These are phyloP conservation scores for Suhomyces ambrosiae DNA, from an alignment of 1,139 yeast genomes.

Conservation along the genomic window DNA sequence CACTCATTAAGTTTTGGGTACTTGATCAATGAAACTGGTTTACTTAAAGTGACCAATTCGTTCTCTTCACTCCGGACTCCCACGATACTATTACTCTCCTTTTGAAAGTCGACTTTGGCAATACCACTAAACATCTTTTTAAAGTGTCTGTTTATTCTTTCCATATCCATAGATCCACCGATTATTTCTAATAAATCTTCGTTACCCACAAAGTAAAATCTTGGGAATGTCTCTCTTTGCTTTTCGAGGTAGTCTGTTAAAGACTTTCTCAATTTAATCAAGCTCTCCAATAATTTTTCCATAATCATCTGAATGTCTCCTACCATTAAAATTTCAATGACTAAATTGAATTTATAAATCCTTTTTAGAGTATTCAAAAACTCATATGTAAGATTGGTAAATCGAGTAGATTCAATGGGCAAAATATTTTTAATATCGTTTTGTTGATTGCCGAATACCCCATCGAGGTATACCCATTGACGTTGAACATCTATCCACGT, in stretches of 20 bases:
- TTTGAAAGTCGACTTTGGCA: slow-evolving; percentile 43
- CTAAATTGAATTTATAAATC: slow-evolving; percentile 52
- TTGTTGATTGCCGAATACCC: slow-evolving; percentile 62
- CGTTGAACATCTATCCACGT: slow-evolving; percentile 83
- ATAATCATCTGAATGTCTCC: slow-evolving; percentile 53
- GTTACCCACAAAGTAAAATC: slow-evolving; percentile 88
- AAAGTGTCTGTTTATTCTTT: slow-evolving; percentile 59
- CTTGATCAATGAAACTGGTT: slow-evolving; percentile 48
- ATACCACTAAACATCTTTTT: slow-evolving; percentile 76
- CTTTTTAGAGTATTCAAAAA: slow-evolving; percentile 54
- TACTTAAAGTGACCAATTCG: slow-evolving; percentile 51
- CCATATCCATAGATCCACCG: slow-evolving; percentile 68
- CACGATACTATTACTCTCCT: slow-evolving; percentile 37
- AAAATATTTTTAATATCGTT: slow-evolving; percentile 61
- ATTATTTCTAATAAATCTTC: slow-evolving; percentile 84
- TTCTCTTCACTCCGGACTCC: slow-evolving; percentile 65
- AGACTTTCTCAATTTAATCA: slow-evolving; percentile 63
- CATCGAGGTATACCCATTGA: slow-evolving; percentile 87
- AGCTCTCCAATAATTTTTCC: slow-evolving; percentile 55
- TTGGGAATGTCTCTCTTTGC: slow-evolving; percentile 75
- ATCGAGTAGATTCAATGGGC: slow-evolving; percentile 72
- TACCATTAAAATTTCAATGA: slow-evolving; percentile 59
- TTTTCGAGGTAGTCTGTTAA: slow-evolving; percentile 77
- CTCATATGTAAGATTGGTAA: slow-evolving; percentile 65
- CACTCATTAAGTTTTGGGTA: slow-evolving; percentile 59